phyloP scores from a whole-genome alignment of 2,329 filamentous ascomycete species.

The Penicillium sp. region DNA sequence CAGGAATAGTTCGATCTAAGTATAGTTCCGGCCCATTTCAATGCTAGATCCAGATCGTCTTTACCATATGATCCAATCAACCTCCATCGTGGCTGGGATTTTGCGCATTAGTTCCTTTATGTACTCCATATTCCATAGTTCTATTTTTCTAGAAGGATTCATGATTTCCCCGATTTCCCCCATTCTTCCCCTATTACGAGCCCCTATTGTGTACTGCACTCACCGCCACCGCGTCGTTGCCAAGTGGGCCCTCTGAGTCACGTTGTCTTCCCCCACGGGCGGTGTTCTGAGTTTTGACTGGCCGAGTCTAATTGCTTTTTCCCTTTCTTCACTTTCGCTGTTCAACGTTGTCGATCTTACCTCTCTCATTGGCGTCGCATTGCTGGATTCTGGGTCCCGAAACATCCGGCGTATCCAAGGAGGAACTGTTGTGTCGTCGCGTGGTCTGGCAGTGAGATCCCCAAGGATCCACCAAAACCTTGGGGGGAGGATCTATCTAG shows the following conservation, averaged over 20 bases:
- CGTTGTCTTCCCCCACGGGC: constrained; percentile 23
- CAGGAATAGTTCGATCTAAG: background rate
- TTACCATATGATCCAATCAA: background rate
- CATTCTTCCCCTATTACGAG: background rate
- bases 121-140: background rate
- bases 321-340: constrained; percentile 4
- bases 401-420: constrained; percentile 12
- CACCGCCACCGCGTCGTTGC: background rate
- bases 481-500: background rate
- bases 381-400: background rate
- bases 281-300: constrained; percentile 19
- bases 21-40: background rate
- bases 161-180: background rate
- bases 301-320: constrained; percentile 20
- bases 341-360: constrained; percentile 24
- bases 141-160: background rate
- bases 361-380: constrained; percentile 19
- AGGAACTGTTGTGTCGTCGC: constrained; percentile 15
- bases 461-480: constrained; percentile 11
- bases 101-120: background rate
- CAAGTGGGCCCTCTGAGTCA: constrained; percentile 18
- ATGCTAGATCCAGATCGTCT: background rate
- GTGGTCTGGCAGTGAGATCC: constrained; percentile 12
- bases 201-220: background rate
- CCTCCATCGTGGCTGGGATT: background rate